Conservation (phyloP, 352 stramenopile species). For the Phytophthora palmivora region DNA sequence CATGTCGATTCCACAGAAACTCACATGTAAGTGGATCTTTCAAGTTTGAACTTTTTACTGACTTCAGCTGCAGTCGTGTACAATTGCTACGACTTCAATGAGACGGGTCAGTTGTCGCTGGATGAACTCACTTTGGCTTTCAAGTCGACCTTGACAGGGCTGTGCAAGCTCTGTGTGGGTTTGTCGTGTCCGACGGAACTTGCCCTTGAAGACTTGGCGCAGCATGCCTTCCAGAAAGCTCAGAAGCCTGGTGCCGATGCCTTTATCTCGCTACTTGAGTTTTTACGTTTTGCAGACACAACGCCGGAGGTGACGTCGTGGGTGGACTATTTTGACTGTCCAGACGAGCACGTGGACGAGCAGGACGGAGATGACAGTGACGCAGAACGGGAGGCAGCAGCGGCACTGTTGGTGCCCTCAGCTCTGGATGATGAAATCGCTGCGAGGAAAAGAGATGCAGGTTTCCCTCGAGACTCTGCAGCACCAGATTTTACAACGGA, state of each 20-base stretch:
- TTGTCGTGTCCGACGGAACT: conserved; percentile 84
- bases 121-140: conserved; percentile 93
- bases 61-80: conserved; percentile 72
- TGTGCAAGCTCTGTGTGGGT: conserved; percentile 84
- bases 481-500: conserved; percentile 45
- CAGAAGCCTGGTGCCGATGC: conserved; percentile 68
- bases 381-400: conserved; percentile 44
- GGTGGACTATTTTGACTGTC: conserved; percentile 83
- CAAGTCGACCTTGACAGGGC: conserved; percentile 87
- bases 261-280: conserved; percentile 72
- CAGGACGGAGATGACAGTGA: conserved; percentile 71
- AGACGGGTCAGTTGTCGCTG: conserved; percentile 90
- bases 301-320: conserved; percentile 86
- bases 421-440: conserved; percentile 27
- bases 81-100: conserved; percentile 95
- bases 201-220: conserved; percentile 80
- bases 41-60: neutral
- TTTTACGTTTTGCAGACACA: conserved; percentile 77
- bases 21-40: conserved; percentile 67
- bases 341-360: conserved; percentile 56
- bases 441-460: conserved; percentile 55
- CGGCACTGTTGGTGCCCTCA: conserved; percentile 23
- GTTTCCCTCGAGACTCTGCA: conserved; percentile 54
- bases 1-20: conserved; percentile 81
- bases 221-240: conserved; percentile 75